Conservation (phyloP, 257 asterid species). For the Leonotis leonurus region DNA sequence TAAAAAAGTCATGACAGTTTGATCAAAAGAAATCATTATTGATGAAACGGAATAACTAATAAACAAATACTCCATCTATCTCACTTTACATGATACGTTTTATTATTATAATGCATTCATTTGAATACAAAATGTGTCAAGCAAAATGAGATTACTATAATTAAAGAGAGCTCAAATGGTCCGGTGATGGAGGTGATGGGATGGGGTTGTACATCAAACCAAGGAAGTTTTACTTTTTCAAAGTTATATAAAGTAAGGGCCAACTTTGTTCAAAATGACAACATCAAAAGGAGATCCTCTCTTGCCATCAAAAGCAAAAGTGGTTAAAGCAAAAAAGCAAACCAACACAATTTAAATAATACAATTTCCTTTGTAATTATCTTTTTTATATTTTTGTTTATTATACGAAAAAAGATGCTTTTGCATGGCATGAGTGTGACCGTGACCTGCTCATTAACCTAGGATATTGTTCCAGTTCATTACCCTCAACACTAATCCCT, state of each 20-base stretch:
- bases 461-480: constrained; percentile 1
- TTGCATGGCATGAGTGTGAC: constrained; percentile 28
- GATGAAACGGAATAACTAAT: too few relatives aligned
- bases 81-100: too few relatives aligned
- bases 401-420: constrained; percentile 25
- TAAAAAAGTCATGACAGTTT: too few relatives aligned
- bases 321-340: constrained; percentile 27
- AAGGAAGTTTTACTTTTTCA: constrained; percentile 18
- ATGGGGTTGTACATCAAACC: neutral
- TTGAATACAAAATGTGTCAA: too few relatives aligned
- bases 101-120: too few relatives aligned
- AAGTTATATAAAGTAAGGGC: constrained; percentile 35
- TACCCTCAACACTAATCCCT: neutral
- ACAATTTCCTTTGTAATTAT: too few relatives aligned
- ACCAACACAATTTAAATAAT: neutral
- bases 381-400: neutral
- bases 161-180: too few relatives aligned
- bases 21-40: too few relatives aligned
- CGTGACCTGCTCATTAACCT: neutral
- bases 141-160: too few relatives aligned
- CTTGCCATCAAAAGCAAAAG: constrained; percentile 43
- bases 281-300: constrained; percentile 23
- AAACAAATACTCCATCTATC: too few relatives aligned
- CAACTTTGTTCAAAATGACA: constrained; percentile 41
- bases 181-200: neutral